Conservation (phyloP, 495 filamentous ascomycete species). For the Tirmania nivea region DNA sequence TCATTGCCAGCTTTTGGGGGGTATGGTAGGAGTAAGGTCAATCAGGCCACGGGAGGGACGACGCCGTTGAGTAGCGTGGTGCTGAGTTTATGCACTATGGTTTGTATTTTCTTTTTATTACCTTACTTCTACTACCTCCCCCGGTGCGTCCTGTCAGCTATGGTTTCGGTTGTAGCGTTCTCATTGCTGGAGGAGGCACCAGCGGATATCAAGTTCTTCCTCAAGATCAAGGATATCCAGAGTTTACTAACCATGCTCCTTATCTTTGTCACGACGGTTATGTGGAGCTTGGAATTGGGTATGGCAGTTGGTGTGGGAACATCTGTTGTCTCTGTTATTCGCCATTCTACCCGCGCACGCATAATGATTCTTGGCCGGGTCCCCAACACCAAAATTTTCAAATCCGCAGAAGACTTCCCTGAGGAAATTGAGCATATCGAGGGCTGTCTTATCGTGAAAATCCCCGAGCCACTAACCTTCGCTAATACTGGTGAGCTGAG, state of each 20-base stretch:
- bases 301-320: constrained; percentile 79
- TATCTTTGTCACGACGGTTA: constrained; percentile 80
- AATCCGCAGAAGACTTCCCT: constrained; percentile 65
- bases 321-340: constrained; percentile 71
- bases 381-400: constrained; percentile 57
- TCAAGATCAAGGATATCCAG: constrained; percentile 57
- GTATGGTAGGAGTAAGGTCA: constrained; percentile 91
- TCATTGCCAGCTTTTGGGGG: constrained; percentile 85
- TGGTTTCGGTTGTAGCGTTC: constrained; percentile 91
- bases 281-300: constrained; percentile 66
- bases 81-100: constrained; percentile 56
- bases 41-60: constrained; percentile 68
- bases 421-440: constrained; percentile 69
- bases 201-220: constrained; percentile 75
- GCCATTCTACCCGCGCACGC: constrained; percentile 68
- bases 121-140: constrained; percentile 91
- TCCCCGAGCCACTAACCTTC: constrained; percentile 89
- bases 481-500: constrained; percentile 91
- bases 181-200: constrained; percentile 90
- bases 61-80: constrained; percentile 84
- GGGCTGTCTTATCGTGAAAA: constrained; percentile 85
- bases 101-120: constrained; percentile 58
- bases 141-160: constrained; percentile 48
- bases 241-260: constrained; percentile 72
- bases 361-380: constrained; percentile 94